phyloP scores from a whole-genome alignment of 305 asterid species.

The Plantago rigida region DNA sequence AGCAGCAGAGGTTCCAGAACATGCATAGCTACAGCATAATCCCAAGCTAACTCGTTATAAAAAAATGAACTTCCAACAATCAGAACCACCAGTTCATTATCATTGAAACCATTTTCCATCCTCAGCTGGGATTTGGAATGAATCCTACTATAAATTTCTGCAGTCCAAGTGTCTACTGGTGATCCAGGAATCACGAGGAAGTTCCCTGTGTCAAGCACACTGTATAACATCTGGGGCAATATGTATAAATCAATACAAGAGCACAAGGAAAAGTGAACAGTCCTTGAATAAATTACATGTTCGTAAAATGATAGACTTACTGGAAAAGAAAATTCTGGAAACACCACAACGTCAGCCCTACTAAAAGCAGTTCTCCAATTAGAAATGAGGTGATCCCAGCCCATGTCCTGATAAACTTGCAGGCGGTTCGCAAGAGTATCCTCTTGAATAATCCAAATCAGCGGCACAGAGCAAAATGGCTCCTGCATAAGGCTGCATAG shows the following conservation, averaged over 20 bases:
- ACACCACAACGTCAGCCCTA: constrained; percentile 80
- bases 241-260: constrained; percentile 29
- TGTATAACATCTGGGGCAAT: constrained; percentile 79
- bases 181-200: constrained; percentile 93
- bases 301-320: constrained; percentile 34
- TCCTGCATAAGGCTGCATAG: constrained; percentile 99
- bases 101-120: constrained; percentile 59
- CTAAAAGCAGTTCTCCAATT: constrained; percentile 62
- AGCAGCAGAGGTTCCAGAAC: constrained; percentile 69
- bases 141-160: constrained; percentile 64
- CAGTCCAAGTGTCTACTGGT: constrained; percentile 91
- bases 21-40: constrained; percentile 67
- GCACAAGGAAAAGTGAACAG: constrained; percentile 9
- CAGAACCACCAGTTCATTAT: constrained; percentile 67
- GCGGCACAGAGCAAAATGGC: constrained; percentile 96
- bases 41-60: constrained; percentile 71
- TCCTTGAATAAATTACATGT: constrained; percentile 11
- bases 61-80: constrained; percentile 83
- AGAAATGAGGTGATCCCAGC: constrained; percentile 67
- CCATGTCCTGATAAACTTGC: constrained; percentile 45
- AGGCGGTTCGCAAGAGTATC: constrained; percentile 78
- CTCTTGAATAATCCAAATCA: constrained; percentile 88
- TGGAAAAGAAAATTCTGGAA: constrained; percentile 80
- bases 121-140: constrained; percentile 71
- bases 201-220: constrained; percentile 94